Evolutionary conservation across 2,329 filamentous ascomycete species (phyloP).

Genomic region (Fusarium sp.): DNA sequence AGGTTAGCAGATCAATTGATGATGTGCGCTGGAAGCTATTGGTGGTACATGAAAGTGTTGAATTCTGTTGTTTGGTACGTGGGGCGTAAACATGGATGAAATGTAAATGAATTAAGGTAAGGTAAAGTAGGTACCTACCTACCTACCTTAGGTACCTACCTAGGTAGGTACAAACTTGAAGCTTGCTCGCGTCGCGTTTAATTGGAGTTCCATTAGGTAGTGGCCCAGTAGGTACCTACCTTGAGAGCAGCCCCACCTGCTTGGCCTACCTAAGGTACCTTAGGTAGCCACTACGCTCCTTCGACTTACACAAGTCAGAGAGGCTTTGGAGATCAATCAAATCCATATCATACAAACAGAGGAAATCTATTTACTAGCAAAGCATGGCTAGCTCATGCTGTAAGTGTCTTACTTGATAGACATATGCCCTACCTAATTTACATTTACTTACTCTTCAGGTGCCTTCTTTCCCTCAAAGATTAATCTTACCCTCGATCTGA

Average conservation of each 20-base stretch:
- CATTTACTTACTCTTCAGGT: not conserved
- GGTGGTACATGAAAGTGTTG: not conserved
- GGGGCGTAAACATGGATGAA: constrained; percentile 14
- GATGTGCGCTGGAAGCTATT: not conserved
- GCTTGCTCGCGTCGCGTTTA: constrained; percentile 28
- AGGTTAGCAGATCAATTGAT: not conserved
- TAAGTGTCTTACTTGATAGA: not conserved
- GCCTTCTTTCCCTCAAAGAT: not conserved
- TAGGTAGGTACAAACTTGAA: constrained; percentile 4
- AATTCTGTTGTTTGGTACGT: constrained; percentile 4
- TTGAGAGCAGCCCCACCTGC: too few species aligned
- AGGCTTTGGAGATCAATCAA: not conserved
- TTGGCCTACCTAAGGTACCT: too few species aligned
- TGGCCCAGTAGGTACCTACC: too few species aligned
- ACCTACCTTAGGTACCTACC: not conserved
- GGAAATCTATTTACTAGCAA: not conserved
- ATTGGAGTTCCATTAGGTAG: constrained; percentile 9
- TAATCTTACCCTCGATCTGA: not conserved
- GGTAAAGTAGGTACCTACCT: not conserved
- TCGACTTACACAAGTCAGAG: not conserved
- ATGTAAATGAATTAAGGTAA: constrained; percentile 8
- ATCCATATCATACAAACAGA: not conserved
- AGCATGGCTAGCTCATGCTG: not conserved
- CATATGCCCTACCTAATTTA: not conserved
- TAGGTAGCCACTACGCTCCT: not conserved